Percentiles rank a stretch among this genome's conserved stretches.
phyloP scores from a whole-genome alignment of 495 filamentous ascomycete genomes.

The Aspergillus homomorphus region DNA sequence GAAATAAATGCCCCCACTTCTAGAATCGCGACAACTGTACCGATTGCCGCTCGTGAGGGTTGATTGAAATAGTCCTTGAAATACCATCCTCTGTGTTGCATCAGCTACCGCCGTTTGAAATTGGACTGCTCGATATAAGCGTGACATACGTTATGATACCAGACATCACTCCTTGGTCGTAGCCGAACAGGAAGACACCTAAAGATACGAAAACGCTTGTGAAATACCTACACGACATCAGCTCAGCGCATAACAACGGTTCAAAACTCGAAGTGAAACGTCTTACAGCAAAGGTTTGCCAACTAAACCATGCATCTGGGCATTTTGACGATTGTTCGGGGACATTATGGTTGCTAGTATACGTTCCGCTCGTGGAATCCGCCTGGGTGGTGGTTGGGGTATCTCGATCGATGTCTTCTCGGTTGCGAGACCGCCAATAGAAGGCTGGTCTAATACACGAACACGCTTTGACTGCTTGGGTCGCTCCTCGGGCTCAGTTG shows the following conservation, averaged over 20 bases:
- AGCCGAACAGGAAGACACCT: conserved; percentile 96
- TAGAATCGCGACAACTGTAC: conserved; percentile 94
- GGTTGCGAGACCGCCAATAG: conserved; percentile 52
- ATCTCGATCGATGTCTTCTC: conserved; percentile 68
- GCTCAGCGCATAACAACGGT: neutral
- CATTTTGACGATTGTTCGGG: conserved; percentile 59
- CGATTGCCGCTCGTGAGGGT: conserved; percentile 77
- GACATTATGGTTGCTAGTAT: conserved; percentile 81
- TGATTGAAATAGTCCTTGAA: conserved; percentile 92
- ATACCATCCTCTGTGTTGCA: conserved; percentile 63
- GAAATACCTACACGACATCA: conserved; percentile 70
- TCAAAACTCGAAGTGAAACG: neutral
- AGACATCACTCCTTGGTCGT: conserved; percentile 99
- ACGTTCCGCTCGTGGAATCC: conserved; percentile 61
- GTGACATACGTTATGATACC: conserved; percentile 94
- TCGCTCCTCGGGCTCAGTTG: conserved; percentile 25
- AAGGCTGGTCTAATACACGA: conserved; percentile 42
- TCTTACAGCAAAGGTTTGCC: conserved; percentile 90
- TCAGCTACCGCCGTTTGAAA: conserved; percentile 8
- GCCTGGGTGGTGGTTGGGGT: conserved; percentile 62
- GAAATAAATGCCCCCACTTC: conserved; percentile 92
- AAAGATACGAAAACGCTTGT: conserved; percentile 97
- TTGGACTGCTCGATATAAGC: neutral
- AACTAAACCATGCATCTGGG: conserved; percentile 81
- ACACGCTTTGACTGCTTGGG: conserved; percentile 48